Evolutionary conservation across 2,329 filamentous ascomycete species (phyloP).

Genomic region (Cryphonectria nitschkei): DNA sequence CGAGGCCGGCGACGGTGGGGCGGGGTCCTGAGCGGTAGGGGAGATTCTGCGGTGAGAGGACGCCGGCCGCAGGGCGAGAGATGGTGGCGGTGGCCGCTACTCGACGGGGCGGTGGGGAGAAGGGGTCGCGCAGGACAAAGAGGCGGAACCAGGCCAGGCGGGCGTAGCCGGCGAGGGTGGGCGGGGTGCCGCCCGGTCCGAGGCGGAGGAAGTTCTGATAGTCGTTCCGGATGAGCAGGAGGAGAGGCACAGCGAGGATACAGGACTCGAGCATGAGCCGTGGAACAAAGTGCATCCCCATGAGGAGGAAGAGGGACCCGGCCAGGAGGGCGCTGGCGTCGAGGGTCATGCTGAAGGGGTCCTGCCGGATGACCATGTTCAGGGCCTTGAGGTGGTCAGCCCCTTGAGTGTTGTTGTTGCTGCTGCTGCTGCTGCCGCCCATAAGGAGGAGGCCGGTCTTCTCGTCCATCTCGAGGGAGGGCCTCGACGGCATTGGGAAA

Average conservation of each 20-base stretch:
- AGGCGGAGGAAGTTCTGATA: conserved; percentile 77
- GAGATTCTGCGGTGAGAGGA: conserved; percentile 57
- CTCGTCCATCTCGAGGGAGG: conserved; percentile 7
- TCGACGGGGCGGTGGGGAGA: conserved; percentile 52
- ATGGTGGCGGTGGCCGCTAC: conserved; percentile 24
- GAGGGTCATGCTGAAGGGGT: conserved; percentile 57
- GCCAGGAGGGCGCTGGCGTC: conserved; percentile 53
- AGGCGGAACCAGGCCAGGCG: conserved; percentile 73
- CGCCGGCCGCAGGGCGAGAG: conserved; percentile 59
- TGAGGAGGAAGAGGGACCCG: conserved; percentile 50
- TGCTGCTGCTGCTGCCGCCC: conserved; percentile 14
- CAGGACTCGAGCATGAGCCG: conserved; percentile 52
- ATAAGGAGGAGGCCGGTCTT: background rate
- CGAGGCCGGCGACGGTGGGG: conserved; percentile 74
- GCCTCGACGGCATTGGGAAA: background rate
- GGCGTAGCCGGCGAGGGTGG: conserved; percentile 73
- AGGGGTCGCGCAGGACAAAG: conserved; percentile 73
- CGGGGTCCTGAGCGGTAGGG: conserved; percentile 66
- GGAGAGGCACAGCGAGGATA: conserved; percentile 52
- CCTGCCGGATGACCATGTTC: conserved; percentile 51
- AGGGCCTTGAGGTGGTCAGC: conserved; percentile 36
- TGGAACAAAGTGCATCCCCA: conserved; percentile 56
- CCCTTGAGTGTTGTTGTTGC: conserved; percentile 4
- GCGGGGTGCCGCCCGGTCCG: conserved; percentile 79
- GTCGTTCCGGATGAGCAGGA: conserved; percentile 66